Evolutionary conservation across 2,329 filamentous ascomycete species (phyloP).

Genomic region (Diaporthe nobilis): DNA sequence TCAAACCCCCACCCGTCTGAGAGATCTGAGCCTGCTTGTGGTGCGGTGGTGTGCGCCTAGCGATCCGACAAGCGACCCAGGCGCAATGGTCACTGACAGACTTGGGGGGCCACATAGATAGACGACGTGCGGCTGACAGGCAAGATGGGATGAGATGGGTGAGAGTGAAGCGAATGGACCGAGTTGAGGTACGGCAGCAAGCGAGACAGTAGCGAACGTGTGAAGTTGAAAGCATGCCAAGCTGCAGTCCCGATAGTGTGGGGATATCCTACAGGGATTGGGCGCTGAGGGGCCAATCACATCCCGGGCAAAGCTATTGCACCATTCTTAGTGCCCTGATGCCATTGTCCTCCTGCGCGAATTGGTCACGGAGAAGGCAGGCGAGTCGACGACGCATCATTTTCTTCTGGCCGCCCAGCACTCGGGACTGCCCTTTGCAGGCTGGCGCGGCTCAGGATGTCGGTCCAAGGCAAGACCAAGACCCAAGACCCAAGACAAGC

Average conservation of each 20-base stretch:
- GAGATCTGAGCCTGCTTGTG: slow-evolving; percentile 1
- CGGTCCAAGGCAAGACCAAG: background rate
- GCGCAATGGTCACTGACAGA: background rate
- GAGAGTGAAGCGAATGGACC: background rate
- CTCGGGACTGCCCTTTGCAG: background rate
- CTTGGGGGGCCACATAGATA: background rate
- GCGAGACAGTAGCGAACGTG: background rate
- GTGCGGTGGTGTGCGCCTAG: slow-evolving; percentile 19
- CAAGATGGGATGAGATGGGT: slow-evolving; percentile 2
- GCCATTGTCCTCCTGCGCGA: slow-evolving; percentile 27
- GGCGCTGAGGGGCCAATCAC: slow-evolving; percentile 10
- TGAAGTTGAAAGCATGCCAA: slow-evolving; percentile 16
- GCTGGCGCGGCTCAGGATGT: background rate
- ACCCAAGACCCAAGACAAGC: background rate
- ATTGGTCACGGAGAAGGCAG: slow-evolving; percentile 4
- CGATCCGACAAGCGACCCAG: background rate
- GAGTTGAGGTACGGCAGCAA: background rate
- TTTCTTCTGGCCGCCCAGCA: background rate
- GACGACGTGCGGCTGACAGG: slow-evolving; percentile 28
- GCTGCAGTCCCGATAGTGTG: slow-evolving; percentile 30
- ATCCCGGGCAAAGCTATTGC: slow-evolving; percentile 24
- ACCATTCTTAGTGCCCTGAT: slow-evolving; percentile 36
- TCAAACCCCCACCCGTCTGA: background rate
- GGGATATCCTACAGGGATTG: slow-evolving; percentile 2
- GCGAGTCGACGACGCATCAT: slow-evolving; percentile 21